Evolutionary conservation across 1,284 basidiomycete genomes (phyloP).

Genomic region (Farysia itapuensis): DNA sequence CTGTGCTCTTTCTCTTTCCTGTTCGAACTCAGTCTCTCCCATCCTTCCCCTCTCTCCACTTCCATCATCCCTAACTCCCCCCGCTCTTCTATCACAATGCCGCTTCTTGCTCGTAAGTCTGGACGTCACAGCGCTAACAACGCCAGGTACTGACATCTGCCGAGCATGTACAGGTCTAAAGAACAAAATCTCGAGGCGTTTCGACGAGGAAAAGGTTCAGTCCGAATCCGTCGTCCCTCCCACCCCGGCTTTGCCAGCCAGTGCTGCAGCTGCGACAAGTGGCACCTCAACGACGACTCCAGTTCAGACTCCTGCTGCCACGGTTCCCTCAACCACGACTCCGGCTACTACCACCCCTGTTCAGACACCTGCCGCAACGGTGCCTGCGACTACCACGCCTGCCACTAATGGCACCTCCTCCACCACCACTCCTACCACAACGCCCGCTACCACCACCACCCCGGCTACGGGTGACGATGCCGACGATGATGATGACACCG

Average conservation of each 20-base stretch:
- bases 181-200: conserved; percentile 24
- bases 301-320: too few relatives aligned
- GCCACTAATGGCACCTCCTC: not conserved
- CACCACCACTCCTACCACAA: conserved; percentile 1
- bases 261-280: too few relatives aligned
- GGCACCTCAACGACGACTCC: too few relatives aligned
- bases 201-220: conserved; percentile 20
- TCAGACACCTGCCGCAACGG: too few relatives aligned
- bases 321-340: too few relatives aligned
- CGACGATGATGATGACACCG: not conserved
- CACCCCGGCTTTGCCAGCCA: conserved; percentile 5
- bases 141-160: too few relatives aligned
- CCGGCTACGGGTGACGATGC: conserved; percentile 8
- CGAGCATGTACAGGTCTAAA: conserved; percentile 37
- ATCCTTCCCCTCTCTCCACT: too few relatives aligned
- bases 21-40: too few relatives aligned
- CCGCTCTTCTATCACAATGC: conserved; percentile 2
- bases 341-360: too few relatives aligned
- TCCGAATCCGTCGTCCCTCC: conserved; percentile 24
- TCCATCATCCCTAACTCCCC: too few relatives aligned
- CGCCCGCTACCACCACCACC: not conserved
- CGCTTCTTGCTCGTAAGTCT: conserved; percentile 21
- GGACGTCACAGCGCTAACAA: too few relatives aligned
- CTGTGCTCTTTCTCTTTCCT: too few relatives aligned
- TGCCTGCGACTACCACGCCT: conserved; percentile 1